Evolutionary conservation across 352 stramenopile genomes (phyloP), one percentile per base, ranked within the genome.

Genomic region (Phytopythium litorale): DNA sequence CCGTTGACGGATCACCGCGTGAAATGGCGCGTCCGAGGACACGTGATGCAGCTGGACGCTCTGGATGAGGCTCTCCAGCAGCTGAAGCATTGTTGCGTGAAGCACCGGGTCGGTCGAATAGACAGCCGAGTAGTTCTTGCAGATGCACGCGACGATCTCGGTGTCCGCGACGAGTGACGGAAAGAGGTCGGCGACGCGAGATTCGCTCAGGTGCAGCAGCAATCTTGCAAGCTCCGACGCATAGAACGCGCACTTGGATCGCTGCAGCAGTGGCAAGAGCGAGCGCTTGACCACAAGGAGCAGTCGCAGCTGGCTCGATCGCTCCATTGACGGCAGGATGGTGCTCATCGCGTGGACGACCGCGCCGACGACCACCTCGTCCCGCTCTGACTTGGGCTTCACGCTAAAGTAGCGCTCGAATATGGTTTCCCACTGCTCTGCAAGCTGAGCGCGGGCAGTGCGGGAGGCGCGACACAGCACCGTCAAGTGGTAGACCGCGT

Each of bases 81-180:
- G 49, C 25, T 87, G 68, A 1, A 87, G 56, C 60, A 80, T 76
- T 12, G 78, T 49, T 11, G 65, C 56, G 28, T 87, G 73, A n/a
- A 87, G 62, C 37, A 76, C 55, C n/a, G 73, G 53, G 9, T 82
- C 67, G 6, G 65, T 79, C 9, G 73, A 63, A 48, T 85, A 85
- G 19, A 78, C 54, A 21, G 61, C 19, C 2, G 64, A 70, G 56
- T 85, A 87, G 54, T 84, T 81, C 30, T 32, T 68, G 53, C 75
- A 78, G 30, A 87, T 75, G n/a, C 63, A 70, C 33, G 68, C 55
- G 18, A 85, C 62, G 11, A 91, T 59, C 23, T 84, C 74, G 1
- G 79, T 87, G 62, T 91, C 81, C 46, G 73, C 68, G 45, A 79
- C 70, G 18, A 91, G 66, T 6, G 81, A 83, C n/a, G 75, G 57